phyloP scores from a whole-genome alignment of 1,284 basidiomycete genomes.

The Microbotryum scabiosae region DNA sequence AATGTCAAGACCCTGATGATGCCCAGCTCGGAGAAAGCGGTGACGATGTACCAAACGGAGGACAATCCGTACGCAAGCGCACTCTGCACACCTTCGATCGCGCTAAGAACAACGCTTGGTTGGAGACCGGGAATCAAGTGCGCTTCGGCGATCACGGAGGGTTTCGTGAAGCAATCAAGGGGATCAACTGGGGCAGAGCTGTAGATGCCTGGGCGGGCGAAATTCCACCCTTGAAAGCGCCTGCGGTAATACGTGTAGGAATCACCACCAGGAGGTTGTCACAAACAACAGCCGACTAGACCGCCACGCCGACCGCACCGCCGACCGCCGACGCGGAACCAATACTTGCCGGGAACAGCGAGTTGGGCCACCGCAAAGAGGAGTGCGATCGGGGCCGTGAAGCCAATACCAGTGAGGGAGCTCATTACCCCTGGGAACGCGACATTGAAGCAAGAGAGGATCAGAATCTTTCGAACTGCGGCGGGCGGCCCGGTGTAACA shows the following conservation, averaged over 20 bases:
- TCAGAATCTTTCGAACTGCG: not conserved
- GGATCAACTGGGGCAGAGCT: not conserved
- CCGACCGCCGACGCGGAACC: not conserved
- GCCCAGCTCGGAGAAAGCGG: not conserved
- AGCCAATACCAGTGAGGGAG: slow-evolving; percentile 5
- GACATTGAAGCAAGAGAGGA: not conserved
- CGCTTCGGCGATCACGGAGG: not conserved
- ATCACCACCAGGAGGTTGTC: not conserved
- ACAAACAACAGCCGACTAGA: not conserved
- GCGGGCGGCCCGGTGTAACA: not conserved
- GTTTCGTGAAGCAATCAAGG: not conserved
- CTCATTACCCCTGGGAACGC: not conserved
- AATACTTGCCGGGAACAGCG: slow-evolving; percentile 8
- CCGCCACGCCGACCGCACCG: not conserved
- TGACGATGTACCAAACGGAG: not conserved
- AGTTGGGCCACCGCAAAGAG: slow-evolving; percentile 13
- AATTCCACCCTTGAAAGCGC: slow-evolving; percentile 1
- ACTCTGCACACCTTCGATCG: not conserved
- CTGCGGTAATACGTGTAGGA: not conserved
- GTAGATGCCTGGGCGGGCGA: not conserved
- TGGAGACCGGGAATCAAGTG: not conserved
- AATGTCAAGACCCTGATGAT: not conserved
- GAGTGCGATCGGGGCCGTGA: slow-evolving; percentile 9
- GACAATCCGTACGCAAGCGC: not conserved
- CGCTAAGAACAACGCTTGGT: not conserved